Evolutionary conservation across 495 filamentous ascomycete species (phyloP).

Genomic region (Penicillium herquei): DNA sequence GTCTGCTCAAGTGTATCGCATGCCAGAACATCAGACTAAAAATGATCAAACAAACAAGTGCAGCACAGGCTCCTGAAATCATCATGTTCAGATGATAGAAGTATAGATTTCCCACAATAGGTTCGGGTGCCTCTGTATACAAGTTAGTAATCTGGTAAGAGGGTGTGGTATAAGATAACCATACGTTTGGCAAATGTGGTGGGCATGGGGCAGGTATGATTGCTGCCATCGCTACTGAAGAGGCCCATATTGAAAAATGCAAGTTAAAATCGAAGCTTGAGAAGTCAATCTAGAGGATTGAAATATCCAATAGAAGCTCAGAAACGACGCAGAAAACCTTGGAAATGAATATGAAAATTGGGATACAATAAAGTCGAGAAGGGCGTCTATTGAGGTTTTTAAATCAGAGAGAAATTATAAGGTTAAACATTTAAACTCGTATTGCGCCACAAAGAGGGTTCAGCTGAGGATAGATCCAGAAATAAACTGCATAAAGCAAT

Average conservation of each 20-base stretch:
- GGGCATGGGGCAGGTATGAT: constrained; percentile 6
- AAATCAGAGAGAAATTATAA: background rate
- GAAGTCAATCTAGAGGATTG: background rate
- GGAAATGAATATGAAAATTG: too few relatives aligned
- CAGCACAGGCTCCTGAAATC: constrained; percentile 24
- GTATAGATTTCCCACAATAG: constrained; percentile 12
- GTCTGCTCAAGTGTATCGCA: constrained; percentile 28
- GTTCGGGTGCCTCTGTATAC: constrained; percentile 5
- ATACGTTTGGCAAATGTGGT: background rate
- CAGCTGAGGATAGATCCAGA: background rate
- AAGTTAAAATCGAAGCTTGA: background rate
- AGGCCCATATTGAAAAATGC: background rate
- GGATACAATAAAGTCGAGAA: too few relatives aligned
- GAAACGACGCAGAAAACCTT: too few relatives aligned
- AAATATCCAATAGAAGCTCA: background rate
- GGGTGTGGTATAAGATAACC: background rate
- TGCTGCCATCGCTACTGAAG: background rate
- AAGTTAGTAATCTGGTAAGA: background rate
- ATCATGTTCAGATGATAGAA: constrained; percentile 30
- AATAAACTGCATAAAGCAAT: background rate
- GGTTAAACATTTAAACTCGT: background rate
- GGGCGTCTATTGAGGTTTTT: background rate
- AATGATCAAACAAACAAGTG: constrained; percentile 16
- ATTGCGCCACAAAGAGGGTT: background rate
- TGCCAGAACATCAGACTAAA: constrained; percentile 21